These are phyloP conservation scores for Davidsoniella neocaledoniae DNA, from an alignment of 2,329 filamentous ascomycete species.

Conservation along the genomic window DNA sequence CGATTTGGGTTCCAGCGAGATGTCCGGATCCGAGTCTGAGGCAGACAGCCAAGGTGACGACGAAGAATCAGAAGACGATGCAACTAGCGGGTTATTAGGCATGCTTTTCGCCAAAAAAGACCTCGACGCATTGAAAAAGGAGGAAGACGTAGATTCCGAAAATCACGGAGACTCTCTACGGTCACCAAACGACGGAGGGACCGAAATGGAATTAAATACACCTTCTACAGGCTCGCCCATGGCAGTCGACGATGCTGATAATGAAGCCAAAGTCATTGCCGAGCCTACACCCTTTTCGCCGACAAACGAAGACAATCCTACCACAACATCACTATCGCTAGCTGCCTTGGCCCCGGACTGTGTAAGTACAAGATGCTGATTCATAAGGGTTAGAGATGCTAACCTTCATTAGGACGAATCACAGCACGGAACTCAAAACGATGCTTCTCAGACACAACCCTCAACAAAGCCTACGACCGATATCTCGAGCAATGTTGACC, in stretches of 20 bases:
- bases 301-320: neutral
- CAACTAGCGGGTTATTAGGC: slow-evolving; percentile 32
- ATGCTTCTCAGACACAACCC: too few species aligned
- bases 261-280: slow-evolving; percentile 5
- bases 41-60: slow-evolving; percentile 29
- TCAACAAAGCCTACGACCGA: too few species aligned
- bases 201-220: neutral
- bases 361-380: too few species aligned
- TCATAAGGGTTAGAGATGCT: too few species aligned
- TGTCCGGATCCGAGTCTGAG: slow-evolving; percentile 26
- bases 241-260: slow-evolving; percentile 15
- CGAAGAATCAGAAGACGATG: slow-evolving; percentile 28
- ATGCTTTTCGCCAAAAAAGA: slow-evolving; percentile 44
- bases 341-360: too few species aligned
- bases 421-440: too few species aligned
- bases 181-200: neutral
- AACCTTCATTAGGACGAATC: too few species aligned
- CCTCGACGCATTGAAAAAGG: slow-evolving; percentile 32
- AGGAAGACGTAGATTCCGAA: slow-evolving; percentile 17
- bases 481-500: too few species aligned
- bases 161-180: neutral
- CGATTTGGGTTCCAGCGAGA: slow-evolving; percentile 25
- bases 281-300: slow-evolving; percentile 10
- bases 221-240: neutral
- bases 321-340: too few species aligned